Conservation (phyloP, 192 early-diverging fungal genomes). For the Pilobolus umbonatus region DNA sequence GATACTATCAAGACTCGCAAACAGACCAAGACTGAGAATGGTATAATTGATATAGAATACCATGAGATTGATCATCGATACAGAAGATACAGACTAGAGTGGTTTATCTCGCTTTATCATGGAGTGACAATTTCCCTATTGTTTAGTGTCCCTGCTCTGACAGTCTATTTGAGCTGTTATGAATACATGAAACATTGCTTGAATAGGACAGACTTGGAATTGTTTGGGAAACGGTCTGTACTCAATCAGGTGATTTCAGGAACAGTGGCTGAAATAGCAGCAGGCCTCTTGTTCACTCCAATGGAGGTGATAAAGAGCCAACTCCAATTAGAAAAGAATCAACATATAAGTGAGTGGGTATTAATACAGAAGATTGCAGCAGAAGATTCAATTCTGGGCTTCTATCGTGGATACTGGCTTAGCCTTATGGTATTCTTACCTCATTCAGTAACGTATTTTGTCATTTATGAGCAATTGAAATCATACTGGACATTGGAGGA, state of each 20-base stretch:
- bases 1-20: slow-evolving; percentile 73
- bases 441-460: slow-evolving; percentile 65
- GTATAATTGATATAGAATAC: too few relatives aligned
- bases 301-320: slow-evolving; percentile 83
- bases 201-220: too few relatives aligned
- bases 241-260: slow-evolving; percentile 55
- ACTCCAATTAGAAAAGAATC: slow-evolving; percentile 44
- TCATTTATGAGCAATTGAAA: slow-evolving; percentile 56
- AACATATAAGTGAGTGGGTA: not conserved
- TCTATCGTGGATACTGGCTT: slow-evolving; percentile 69
- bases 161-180: slow-evolving; percentile 66
- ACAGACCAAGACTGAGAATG: slow-evolving; percentile 41
- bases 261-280: slow-evolving; percentile 54
- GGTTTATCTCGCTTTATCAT: slow-evolving; percentile 52
- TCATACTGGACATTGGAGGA: slow-evolving; percentile 22
- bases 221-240: slow-evolving; percentile 14
- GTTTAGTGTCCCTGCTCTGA: slow-evolving; percentile 64
- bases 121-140: slow-evolving; percentile 63
- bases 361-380: not conserved
- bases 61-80: too few relatives aligned
- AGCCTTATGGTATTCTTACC: slow-evolving; percentile 71
- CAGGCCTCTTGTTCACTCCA: slow-evolving; percentile 73
- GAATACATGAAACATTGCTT: slow-evolving; percentile 56
- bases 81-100: slow-evolving; percentile 16
- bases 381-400: slow-evolving; percentile 58